phyloP scores from a whole-genome alignment of 106 monocot genomes.

The Apostasia shenzhenica region DNA sequence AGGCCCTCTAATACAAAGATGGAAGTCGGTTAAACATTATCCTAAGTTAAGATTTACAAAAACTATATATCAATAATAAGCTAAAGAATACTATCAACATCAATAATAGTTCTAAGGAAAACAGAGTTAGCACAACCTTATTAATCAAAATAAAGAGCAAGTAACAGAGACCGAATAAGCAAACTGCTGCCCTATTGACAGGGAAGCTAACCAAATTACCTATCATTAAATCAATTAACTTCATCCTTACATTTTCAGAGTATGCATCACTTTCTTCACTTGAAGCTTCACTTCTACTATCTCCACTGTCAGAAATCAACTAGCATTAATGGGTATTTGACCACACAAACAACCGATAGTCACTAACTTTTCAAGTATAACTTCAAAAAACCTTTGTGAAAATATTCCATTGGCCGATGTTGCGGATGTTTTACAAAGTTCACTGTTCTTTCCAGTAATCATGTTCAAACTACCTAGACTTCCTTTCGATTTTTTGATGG shows the following conservation, averaged over 20 bases:
- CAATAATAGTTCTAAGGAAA: no score
- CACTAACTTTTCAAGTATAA: background rate
- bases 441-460: slow-evolving; percentile 53
- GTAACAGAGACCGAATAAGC: no score
- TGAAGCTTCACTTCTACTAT: slow-evolving; percentile 69
- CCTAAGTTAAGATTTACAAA: no score
- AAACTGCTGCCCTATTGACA: no score
- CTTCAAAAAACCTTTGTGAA: slow-evolving; percentile 41
- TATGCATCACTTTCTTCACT: slow-evolving; percentile 65
- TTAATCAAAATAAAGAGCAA: no score
- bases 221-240: no score
- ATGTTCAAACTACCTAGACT: slow-evolving; percentile 65
- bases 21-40: no score
- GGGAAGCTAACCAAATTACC: no score
- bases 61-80: no score
- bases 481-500: slow-evolving; percentile 47
- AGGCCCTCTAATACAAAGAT: no score
- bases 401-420: slow-evolving; percentile 43
- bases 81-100: no score
- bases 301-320: slow-evolving; percentile 20
- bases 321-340: background rate
- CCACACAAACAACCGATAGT: background rate
- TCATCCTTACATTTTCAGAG: slow-evolving; percentile 59
- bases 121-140: no score
- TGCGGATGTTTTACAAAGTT: slow-evolving; percentile 41